Evolutionary conservation across 2,329 filamentous ascomycete genomes (phyloP).

Genomic region (Colletotrichum sojae): DNA sequence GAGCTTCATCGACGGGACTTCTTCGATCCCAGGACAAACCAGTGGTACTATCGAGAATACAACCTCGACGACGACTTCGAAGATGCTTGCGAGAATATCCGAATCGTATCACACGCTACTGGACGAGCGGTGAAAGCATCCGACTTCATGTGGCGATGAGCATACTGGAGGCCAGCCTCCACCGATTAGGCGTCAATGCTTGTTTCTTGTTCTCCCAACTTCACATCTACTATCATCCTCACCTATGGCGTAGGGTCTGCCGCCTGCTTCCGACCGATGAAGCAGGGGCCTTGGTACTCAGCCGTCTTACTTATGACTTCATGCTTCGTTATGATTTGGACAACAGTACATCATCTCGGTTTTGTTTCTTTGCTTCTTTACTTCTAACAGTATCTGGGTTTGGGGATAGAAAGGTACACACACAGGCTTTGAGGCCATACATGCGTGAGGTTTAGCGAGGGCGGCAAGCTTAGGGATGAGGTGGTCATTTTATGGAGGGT

Average conservation of each 20-base stretch:
- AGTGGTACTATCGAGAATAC: slow-evolving; percentile 37
- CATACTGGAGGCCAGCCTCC: background rate
- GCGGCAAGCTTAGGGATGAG: too few species aligned
- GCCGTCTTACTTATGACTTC: background rate
- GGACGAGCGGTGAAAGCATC: slow-evolving; percentile 28
- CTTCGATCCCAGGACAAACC: slow-evolving; percentile 24
- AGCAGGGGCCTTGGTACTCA: too few species aligned
- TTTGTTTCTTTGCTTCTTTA: too few species aligned
- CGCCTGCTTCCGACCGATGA: too few species aligned
- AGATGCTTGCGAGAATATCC: slow-evolving; percentile 32
- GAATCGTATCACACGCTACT: slow-evolving; percentile 27
- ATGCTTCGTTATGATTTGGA: slow-evolving; percentile 17
- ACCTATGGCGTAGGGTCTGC: background rate
- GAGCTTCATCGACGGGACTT: slow-evolving; percentile 33
- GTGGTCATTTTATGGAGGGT: too few species aligned
- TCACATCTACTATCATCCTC: background rate
- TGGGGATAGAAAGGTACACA: too few species aligned
- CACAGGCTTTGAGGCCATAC: too few species aligned
- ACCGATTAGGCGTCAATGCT: background rate
- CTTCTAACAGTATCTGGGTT: too few species aligned
- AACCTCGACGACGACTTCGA: slow-evolving; percentile 38
- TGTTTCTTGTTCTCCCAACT: background rate
- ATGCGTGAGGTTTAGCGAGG: too few species aligned
- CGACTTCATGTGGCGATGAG: slow-evolving; percentile 33
- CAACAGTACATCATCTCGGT: background rate